These are phyloP conservation scores for Neolentinus lepideus DNA, from an alignment of 1,284 basidiomycete genomes.

Conservation along the genomic window DNA sequence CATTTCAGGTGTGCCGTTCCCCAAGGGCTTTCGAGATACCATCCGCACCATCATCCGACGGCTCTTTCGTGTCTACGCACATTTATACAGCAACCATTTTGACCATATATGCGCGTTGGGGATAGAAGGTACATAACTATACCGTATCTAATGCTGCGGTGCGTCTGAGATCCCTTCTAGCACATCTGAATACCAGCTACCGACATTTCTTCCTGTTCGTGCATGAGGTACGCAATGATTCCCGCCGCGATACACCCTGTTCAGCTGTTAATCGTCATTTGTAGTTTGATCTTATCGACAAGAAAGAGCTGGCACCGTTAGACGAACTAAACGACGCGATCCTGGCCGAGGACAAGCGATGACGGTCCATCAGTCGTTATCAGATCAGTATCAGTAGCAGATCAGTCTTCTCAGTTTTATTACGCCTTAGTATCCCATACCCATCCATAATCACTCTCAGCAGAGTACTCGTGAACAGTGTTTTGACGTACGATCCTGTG, in stretches of 20 bases:
- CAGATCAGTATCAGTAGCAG: too few relatives aligned
- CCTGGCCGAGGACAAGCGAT: constrained; percentile 72
- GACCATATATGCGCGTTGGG: constrained; percentile 97
- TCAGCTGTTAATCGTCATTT: constrained; percentile 3
- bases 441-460: background rate
- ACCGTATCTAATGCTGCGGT: background rate
- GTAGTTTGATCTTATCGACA: constrained; percentile 94
- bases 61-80: constrained; percentile 95
- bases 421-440: background rate
- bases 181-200: constrained; percentile 98
- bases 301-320: constrained; percentile 92
- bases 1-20: constrained; percentile 79
- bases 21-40: constrained; percentile 85
- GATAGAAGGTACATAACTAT: constrained; percentile 75
- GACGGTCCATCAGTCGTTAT: background rate
- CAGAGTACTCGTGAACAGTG: too few relatives aligned
- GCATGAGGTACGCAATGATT: constrained; percentile 65
- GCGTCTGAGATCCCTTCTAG: constrained; percentile 32
- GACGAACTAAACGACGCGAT: constrained; percentile 97
- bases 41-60: constrained; percentile 90
- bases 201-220: constrained; percentile 97
- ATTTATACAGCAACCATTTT: constrained; percentile 99
- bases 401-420: background rate
- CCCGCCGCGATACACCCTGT: background rate
- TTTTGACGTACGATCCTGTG: too few relatives aligned